These are phyloP conservation scores for Thuja plicata DNA, from an alignment of 83 land plant species.

Conservation along the genomic window DNA sequence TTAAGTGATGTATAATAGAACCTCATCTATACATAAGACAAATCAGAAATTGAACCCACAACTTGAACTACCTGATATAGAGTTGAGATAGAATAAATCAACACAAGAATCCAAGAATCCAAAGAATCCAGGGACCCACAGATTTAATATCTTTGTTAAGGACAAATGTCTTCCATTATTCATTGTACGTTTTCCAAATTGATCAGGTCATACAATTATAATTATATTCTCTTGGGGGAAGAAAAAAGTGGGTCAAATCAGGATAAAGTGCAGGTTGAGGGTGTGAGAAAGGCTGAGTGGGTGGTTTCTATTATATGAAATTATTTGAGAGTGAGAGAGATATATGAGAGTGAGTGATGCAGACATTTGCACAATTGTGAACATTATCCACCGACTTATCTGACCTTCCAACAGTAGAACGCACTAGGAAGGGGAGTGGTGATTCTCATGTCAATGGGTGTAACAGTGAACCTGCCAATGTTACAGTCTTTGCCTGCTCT, in stretches of 20 bases:
- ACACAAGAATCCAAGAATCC: too few relatives aligned
- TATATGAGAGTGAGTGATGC: not conserved
- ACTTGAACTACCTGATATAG: too few relatives aligned
- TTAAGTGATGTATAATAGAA: too few relatives aligned
- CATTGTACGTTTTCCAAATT: not conserved
- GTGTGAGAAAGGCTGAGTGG: not conserved
- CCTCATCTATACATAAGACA: too few relatives aligned
- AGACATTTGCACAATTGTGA: not conserved
- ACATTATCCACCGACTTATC: constrained; percentile 5
- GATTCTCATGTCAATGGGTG: not conserved
- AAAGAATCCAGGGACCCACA: too few relatives aligned
- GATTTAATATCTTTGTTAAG: too few relatives aligned
- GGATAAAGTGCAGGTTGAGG: not conserved
- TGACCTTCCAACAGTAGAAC: not conserved
- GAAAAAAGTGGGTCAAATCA: not conserved
- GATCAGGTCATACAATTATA: not conserved
- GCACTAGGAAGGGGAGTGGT: not conserved
- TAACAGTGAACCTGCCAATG: not conserved
- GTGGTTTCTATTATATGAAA: not conserved
- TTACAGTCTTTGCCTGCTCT: not conserved
- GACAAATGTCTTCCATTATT: not conserved
- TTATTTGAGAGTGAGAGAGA: not conserved
- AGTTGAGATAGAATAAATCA: too few relatives aligned
- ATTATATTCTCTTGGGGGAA: too few relatives aligned
- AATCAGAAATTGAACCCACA: too few relatives aligned